Base-by-base conservation (phyloP, 2,329 filamentous ascomycete genomes). In the Ophiostoma sp. region DNA sequence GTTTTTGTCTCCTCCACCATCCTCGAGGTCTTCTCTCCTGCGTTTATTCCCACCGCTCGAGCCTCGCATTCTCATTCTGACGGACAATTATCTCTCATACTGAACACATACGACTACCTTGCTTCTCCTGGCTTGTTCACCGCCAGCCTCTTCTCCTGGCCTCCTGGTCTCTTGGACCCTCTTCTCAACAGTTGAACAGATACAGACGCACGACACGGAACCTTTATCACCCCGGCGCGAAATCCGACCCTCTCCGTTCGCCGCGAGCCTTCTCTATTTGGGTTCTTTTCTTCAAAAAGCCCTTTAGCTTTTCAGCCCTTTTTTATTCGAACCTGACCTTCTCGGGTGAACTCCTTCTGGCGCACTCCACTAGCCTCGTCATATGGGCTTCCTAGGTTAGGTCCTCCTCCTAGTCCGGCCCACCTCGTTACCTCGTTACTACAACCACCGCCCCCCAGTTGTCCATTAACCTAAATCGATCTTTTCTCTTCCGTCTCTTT, bases 311-410 rank as follows among this genome's bases (percentile, higher is more conserved):
- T 70, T 59, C 69, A 70, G 69, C 69, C 69, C 69, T 70, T 70
- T 70, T 31, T 59, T 25, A 28, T 25, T 45, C n/a, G 22, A 42
- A 25, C 33, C 22, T 25, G 31, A 39, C 66, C 48, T 69, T 25
- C 28, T 36, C 6, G 66, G 48, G 31, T 59, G 61, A 36, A 22
- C 61, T 68, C 69, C 28, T 66, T 61, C 55, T 59, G 66, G 52
- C 33, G 50, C 48, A 45, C 50, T 36, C 55, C 66, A 73, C 72
- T 73, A 70, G 66, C 64, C 71, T 70, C 57, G 71, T 70, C 72
- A 70, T 70, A 73, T 55, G 39, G 25, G 48, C 8, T 45, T 15
- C 42, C 42, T 19, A 48, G 42, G 42, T 19, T 48, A 48, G 42
- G 42, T 48, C 42, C 39, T 42, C 39, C 39, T 12, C 36, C 61